Base-by-base conservation (phyloP, 1,139 yeast species). In the Hanseniaspora sp. region DNA sequence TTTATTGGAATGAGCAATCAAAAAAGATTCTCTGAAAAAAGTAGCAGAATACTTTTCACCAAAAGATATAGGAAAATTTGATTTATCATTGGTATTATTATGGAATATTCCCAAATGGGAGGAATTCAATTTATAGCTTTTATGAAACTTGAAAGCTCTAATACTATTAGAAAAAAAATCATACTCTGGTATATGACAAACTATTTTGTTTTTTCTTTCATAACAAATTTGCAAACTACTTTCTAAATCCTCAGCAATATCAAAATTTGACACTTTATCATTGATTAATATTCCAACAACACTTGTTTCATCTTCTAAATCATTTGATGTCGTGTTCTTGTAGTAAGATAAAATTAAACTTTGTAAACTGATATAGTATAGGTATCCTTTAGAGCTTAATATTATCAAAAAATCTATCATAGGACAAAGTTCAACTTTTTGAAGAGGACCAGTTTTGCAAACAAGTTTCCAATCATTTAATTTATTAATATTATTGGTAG, bases 381-480 rank as follows among this genome's bases (percentile, higher is more conserved):
- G 18, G n/a, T 38, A 39, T 5, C 54, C 49, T 15, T 38, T 51
- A 9, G 54, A n/a, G 17, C 44, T 42, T 52, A 86, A 69, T 2
- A 85, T 69, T 15, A 86, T 69, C 12, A 84, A 71, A 43, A 83
- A 67, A 46, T 82, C 78, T 58, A 80, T 71, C 31, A 76, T 74
- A 4, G 79, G 76, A 44, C 85, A 70, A 7, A 83, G 81, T 28
- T 77, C 76, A 45, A 90, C 69, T 61, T 80, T 83, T n/a, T 77
- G 72, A 17, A 85, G 79, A 52, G 75, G 77, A 7, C 69, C 56
- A 23, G 81, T 67, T 58, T 76, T 75, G 39, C 85, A 67, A 7
- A 87, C 76, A 56, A 78, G 73, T 55, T 72, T 76, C 94, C 95
- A 86, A 17, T 72, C 69, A 9, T 64, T 56, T 5, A 67, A 62